These are phyloP conservation scores for Dictyostelium purpureum DNA, from an alignment of 78 protist genomes.

Conservation along the genomic window DNA sequence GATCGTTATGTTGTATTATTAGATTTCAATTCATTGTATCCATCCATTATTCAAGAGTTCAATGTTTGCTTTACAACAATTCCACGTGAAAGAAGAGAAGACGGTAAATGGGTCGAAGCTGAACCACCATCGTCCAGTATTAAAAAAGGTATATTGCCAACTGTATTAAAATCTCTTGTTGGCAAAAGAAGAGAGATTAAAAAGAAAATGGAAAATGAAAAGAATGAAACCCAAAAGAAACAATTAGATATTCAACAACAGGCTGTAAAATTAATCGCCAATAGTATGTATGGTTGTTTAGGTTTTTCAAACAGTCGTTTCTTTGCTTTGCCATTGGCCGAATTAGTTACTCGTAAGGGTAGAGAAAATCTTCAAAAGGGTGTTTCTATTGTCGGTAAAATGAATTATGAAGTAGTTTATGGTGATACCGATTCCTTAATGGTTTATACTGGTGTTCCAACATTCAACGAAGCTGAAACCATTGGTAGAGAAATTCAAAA, in stretches of 20 bases:
- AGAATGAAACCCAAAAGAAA: not conserved
- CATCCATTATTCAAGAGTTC: slow-evolving; percentile 98
- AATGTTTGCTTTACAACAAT: slow-evolving; percentile 99
- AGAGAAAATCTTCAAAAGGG: slow-evolving; percentile 92
- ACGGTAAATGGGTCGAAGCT: slow-evolving; percentile 65
- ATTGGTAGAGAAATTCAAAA: slow-evolving; percentile 87
- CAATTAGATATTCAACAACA: slow-evolving; percentile 87
- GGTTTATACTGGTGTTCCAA: slow-evolving; percentile 90
- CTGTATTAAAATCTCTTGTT: slow-evolving; percentile 80
- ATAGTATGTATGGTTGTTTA: slow-evolving; percentile 99
- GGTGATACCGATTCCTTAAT: slow-evolving; percentile 99
- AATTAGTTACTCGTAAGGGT: slow-evolving; percentile 95
- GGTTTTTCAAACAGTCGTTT: slow-evolving; percentile 97
- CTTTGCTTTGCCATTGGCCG: slow-evolving; percentile 97
- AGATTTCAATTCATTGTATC: slow-evolving; percentile 99
- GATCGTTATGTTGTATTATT: slow-evolving; percentile 95
- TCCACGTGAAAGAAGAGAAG: not conserved
- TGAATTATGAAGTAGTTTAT: slow-evolving; percentile 94
- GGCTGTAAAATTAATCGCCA: slow-evolving; percentile 92
- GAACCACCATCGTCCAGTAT: slow-evolving; percentile 43
- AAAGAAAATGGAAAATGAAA: slow-evolving; percentile 67
- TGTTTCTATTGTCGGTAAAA: slow-evolving; percentile 10
- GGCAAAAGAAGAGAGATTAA: slow-evolving; percentile 78
- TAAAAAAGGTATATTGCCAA: slow-evolving; percentile 90
- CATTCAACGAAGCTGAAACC: slow-evolving; percentile 77